Conservation (phyloP, 73 alveolate genomes). For the Paramecium tetraurelia region DNA sequence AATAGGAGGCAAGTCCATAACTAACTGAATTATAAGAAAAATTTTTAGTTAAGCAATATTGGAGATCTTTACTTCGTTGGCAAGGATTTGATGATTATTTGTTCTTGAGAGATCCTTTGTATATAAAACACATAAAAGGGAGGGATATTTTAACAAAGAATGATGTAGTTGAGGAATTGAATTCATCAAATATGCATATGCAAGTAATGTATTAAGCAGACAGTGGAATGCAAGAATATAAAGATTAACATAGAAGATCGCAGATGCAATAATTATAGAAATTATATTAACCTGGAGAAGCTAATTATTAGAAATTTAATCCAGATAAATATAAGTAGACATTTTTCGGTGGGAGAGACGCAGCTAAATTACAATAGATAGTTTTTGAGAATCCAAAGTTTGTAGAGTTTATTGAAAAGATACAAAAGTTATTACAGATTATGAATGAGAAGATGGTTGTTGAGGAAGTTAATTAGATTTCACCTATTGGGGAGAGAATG, state of each 20-base stretch:
- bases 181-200: not conserved
- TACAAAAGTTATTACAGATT: not conserved
- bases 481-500: constrained; percentile 23
- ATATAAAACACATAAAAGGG: not conserved
- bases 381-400: not conserved
- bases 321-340: constrained; percentile 11
- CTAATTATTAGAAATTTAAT: not conserved
- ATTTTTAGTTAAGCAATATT: not conserved
- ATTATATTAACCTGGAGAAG: constrained; percentile 7
- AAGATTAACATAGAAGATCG: not conserved
- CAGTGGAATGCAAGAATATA: not conserved
- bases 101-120: not conserved
- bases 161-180: constrained; percentile 14
- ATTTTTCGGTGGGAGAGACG: not conserved
- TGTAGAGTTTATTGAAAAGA: not conserved
- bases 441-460: not conserved
- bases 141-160: not conserved
- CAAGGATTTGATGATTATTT: constrained; percentile 44
- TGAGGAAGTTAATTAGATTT: not conserved
- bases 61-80: constrained; percentile 36
- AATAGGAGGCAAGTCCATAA: not conserved
- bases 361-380: not conserved
- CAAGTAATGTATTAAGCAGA: not conserved
- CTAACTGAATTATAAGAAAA: constrained; percentile 4
- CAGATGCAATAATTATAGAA: constrained; percentile 4